A percentile compares a stretch with the other conserved stretches of the same genome.
These are phyloP conservation scores for Gossypium gossypioides DNA, from an alignment of 441 rosid genomes.

Conservation along the genomic window DNA sequence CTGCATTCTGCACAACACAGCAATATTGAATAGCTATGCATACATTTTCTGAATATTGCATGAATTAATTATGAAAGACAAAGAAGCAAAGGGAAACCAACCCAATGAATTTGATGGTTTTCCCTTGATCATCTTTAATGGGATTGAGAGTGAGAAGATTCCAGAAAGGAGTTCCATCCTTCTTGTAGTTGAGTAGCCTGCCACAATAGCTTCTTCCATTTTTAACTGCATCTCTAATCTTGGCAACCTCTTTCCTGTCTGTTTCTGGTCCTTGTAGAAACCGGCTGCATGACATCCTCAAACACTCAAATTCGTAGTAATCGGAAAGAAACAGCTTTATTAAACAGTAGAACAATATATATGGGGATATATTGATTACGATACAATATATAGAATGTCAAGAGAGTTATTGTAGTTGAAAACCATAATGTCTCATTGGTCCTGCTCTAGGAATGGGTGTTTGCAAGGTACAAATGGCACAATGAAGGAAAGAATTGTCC, in stretches of 20 bases:
- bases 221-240: conserved; percentile 64
- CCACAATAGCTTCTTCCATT: conserved; percentile 67
- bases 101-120: conserved; percentile 89
- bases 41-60: not conserved
- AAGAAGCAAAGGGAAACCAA: conserved; percentile 21
- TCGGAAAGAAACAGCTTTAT: not conserved
- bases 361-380: not conserved
- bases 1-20: conserved; percentile 64
- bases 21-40: not conserved
- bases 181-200: conserved; percentile 88
- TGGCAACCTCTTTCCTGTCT: conserved; percentile 56
- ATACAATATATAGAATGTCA: not conserved
- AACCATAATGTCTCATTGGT: not conserved
- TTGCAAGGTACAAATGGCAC: too few relatives aligned
- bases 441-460: not conserved
- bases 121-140: conserved; percentile 68
- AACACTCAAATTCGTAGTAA: not conserved
- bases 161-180: conserved; percentile 84
- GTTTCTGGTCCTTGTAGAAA: conserved; percentile 91
- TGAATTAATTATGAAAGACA: conserved; percentile 1
- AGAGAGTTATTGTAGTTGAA: not conserved
- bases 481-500: too few relatives aligned
- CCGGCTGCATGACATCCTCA: conserved; percentile 45
- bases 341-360: not conserved
- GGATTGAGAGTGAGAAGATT: conserved; percentile 88